phyloP scores from a whole-genome alignment of 148 eudicot species.

The Selenicereus undatus region DNA sequence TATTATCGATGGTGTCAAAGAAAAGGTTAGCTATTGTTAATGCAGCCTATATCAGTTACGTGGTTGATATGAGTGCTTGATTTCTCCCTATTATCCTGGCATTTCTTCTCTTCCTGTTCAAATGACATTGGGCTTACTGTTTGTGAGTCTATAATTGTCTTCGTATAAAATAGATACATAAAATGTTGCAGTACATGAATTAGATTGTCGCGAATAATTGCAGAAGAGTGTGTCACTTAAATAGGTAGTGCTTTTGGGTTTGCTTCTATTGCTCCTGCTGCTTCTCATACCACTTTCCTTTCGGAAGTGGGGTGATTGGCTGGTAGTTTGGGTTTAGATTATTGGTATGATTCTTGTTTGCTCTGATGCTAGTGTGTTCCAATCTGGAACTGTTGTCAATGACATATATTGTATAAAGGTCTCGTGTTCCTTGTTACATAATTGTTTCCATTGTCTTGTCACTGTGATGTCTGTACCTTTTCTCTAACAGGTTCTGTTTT shows the following conservation, averaged over 20 bases:
- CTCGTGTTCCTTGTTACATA: neutral
- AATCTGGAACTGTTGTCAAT: neutral
- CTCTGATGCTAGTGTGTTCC: neutral
- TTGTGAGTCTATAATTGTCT: neutral
- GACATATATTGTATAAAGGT: neutral
- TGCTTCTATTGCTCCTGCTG: neutral
- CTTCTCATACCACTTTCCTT: neutral
- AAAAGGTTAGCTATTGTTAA: slow-evolving; percentile 53
- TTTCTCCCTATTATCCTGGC: neutral
- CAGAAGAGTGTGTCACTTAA: neutral
- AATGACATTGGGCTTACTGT: neutral
- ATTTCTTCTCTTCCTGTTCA: neutral
- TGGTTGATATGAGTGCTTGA: neutral
- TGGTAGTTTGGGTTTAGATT: neutral
- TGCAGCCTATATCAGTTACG: neutral
- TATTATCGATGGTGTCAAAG: slow-evolving; percentile 85
- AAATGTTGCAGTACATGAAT: neutral
- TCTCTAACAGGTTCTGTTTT: neutral
- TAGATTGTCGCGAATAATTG: neutral
- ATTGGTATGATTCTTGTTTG: neutral
- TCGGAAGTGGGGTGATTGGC: neutral
- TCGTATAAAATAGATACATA: neutral
- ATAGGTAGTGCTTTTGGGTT: neutral
- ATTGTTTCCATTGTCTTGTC: neutral
- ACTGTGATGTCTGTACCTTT: neutral